phyloP scores from a whole-genome alignment of 495 filamentous ascomycete species.

The Halenospora varia region DNA sequence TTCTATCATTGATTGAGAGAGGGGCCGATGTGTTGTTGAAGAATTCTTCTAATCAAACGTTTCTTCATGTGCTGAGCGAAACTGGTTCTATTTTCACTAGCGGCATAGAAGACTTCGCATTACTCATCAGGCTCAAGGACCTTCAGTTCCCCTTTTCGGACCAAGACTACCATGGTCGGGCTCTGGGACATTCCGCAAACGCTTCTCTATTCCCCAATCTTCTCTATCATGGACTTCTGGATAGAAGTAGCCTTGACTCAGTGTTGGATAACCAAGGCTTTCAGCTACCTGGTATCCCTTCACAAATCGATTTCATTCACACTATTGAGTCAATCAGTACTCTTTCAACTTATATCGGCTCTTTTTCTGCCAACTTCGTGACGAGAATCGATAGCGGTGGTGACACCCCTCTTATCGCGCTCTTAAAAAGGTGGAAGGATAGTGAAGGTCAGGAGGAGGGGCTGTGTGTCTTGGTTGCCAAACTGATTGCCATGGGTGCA shows the following conservation, averaged over 20 bases:
- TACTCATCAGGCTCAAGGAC: conserved; percentile 1
- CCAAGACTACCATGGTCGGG: conserved; percentile 10
- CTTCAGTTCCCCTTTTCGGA: conserved; percentile 6
- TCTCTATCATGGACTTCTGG: neutral
- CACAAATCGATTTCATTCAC: neutral
- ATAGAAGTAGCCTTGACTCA: neutral
- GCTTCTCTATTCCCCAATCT: neutral
- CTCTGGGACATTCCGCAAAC: conserved; percentile 3
- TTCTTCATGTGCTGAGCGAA: conserved; percentile 6
- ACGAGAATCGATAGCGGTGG: conserved; percentile 9
- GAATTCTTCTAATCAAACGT: conserved; percentile 9
- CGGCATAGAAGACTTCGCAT: neutral
- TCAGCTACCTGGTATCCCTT: neutral
- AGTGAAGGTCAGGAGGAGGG: neutral
- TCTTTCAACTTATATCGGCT: neutral
- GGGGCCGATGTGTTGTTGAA: conserved; percentile 4
- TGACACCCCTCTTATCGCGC: conserved; percentile 13
- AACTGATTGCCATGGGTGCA: conserved; percentile 15
- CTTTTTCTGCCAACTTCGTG: neutral
- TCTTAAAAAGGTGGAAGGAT: conserved; percentile 9
- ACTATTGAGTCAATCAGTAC: neutral
- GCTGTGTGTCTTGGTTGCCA: conserved; percentile 2
- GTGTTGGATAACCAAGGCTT: conserved; percentile 7
- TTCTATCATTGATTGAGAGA: conserved; percentile 1
- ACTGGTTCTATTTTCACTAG: conserved; percentile 1